Evolutionary conservation across 805 yeast species (phyloP).

Genomic region (Blastobotrys americana): DNA sequence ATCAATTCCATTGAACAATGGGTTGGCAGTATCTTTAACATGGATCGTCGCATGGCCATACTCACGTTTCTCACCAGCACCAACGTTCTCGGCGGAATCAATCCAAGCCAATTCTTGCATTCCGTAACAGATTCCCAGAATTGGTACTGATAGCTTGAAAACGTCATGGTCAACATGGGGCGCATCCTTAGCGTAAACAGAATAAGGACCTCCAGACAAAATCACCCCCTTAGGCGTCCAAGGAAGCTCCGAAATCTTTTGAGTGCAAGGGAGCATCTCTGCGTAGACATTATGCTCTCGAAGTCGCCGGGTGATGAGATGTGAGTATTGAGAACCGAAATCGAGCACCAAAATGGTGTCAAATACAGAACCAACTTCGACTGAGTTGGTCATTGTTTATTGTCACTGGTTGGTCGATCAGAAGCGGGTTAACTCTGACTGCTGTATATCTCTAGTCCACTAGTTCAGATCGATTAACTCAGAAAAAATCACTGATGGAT

Average conservation of each 20-base stretch:
- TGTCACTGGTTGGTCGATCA: neutral
- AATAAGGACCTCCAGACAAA: constrained; percentile 95
- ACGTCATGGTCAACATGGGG: constrained; percentile 96
- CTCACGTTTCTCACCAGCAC: constrained; percentile 95
- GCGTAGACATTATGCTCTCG: constrained; percentile 98
- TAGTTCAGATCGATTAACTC: neutral
- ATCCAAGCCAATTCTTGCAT: constrained; percentile 99
- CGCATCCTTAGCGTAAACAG: constrained; percentile 90
- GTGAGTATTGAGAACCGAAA: constrained; percentile 98
- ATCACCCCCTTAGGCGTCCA: constrained; percentile 98
- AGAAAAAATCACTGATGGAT: neutral
- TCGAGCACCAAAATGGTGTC: constrained; percentile 96
- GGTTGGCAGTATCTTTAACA: constrained; percentile 59
- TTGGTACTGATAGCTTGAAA: constrained; percentile 86
- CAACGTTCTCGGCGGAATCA: constrained; percentile 80
- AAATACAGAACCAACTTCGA: constrained; percentile 76
- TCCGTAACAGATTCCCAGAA: constrained; percentile 97
- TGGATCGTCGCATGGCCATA: constrained; percentile 92
- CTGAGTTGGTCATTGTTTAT: constrained; percentile 21
- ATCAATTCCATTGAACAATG: constrained; percentile 80
- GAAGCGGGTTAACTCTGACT: too few relatives aligned
- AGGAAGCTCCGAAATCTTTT: constrained; percentile 81
- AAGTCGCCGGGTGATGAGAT: constrained; percentile 90
- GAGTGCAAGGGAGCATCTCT: constrained; percentile 99
- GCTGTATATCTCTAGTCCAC: too few relatives aligned